Evolutionary conservation across 2,329 filamentous ascomycete genomes (phyloP).

Genomic region (Westerdykella ornata): DNA sequence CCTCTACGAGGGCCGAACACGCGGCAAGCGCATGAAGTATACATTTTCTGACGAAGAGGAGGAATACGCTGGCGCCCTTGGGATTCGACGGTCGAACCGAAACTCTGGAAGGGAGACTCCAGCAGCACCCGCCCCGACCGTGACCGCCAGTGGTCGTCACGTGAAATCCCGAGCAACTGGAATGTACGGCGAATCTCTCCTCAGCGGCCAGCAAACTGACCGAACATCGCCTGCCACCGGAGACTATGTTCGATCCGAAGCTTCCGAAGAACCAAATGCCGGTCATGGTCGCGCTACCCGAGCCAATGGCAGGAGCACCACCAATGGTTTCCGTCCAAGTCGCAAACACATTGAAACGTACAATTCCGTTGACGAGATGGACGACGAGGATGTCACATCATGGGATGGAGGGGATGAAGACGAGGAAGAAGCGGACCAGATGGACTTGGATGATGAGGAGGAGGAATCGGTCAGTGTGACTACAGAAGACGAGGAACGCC

Average conservation of each 20-base stretch:
- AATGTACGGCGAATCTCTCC: slow-evolving; percentile 56
- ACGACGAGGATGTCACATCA: slow-evolving; percentile 53
- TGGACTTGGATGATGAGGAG: slow-evolving; percentile 55
- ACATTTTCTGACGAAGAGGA: slow-evolving; percentile 92
- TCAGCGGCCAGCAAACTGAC: slow-evolving; percentile 47
- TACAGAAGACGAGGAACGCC: slow-evolving; percentile 39
- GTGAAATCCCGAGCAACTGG: slow-evolving; percentile 59
- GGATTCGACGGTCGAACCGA: slow-evolving; percentile 57
- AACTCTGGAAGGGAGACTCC: slow-evolving; percentile 70
- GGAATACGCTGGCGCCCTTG: slow-evolving; percentile 61
- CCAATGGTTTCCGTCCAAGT: slow-evolving; percentile 16
- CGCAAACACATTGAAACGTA: slow-evolving; percentile 46
- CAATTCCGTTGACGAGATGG: slow-evolving; percentile 57
- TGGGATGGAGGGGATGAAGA: slow-evolving; percentile 72
- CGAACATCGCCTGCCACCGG: slow-evolving; percentile 39
- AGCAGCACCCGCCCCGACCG: slow-evolving; percentile 56
- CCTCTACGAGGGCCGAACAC: slow-evolving; percentile 89
- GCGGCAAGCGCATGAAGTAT: slow-evolving; percentile 93
- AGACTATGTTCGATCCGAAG: slow-evolving; percentile 40
- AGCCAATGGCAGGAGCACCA: slow-evolving; percentile 14
- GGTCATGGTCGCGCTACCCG: slow-evolving; percentile 41
- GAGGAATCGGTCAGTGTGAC: slow-evolving; percentile 40
- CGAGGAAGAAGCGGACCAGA: slow-evolving; percentile 63
- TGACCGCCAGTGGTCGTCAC: slow-evolving; percentile 82
- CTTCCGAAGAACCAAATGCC: slow-evolving; percentile 42